These are phyloP conservation scores for Xylariomycetidae sp. DNA, from an alignment of 2,329 filamentous ascomycete species.

Conservation along the genomic window DNA sequence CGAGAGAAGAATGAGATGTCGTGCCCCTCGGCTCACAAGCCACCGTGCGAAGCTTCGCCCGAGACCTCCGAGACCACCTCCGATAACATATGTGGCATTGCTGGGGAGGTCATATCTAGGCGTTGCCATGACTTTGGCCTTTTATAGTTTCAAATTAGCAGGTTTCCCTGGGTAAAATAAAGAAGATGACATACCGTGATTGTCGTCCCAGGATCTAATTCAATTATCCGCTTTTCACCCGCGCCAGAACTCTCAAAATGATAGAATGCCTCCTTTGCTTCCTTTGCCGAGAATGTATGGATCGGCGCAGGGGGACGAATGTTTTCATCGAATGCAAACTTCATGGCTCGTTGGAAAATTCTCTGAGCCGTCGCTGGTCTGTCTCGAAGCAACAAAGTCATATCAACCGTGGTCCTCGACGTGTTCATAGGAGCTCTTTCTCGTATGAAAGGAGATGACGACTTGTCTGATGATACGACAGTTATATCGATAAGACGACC, in stretches of 20 bases:
- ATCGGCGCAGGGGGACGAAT: neutral
- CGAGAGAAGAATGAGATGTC: constrained; percentile 2
- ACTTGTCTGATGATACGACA: no score
- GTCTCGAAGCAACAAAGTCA: neutral
- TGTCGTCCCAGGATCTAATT: neutral
- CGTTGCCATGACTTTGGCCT: neutral
- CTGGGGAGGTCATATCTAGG: neutral
- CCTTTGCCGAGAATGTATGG: neutral
- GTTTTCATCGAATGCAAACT: neutral
- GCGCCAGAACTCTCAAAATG: neutral
- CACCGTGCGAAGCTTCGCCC: constrained; percentile 2
- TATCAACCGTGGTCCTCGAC: neutral
- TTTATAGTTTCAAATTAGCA: neutral
- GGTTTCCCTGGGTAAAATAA: neutral
- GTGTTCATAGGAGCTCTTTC: neutral
- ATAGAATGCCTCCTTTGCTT: neutral
- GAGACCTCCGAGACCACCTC: constrained; percentile 1
- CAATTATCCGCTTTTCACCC: neutral
- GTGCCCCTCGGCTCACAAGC: constrained; percentile 2
- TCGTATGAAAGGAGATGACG: no score
- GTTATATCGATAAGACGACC: no score
- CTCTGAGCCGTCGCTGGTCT: neutral
- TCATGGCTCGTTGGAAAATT: neutral
- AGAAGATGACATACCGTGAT: neutral
- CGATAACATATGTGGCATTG: constrained; percentile 3